Base-by-base conservation (phyloP, 495 filamentous ascomycete species). In the Cetradonia linearis region DNA sequence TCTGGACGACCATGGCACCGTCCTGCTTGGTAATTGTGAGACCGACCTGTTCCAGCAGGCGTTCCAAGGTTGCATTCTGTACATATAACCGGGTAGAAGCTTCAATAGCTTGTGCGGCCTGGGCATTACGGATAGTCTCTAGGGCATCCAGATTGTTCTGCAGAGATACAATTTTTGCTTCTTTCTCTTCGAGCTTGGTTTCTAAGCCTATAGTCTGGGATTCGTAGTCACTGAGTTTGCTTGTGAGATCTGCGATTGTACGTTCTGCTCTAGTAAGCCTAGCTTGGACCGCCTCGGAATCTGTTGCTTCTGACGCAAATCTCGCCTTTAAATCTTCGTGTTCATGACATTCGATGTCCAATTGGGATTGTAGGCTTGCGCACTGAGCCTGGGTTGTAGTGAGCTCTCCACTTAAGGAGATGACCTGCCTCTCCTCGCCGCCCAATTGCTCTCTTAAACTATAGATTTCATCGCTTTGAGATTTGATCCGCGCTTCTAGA, bases 21-120 rank as follows among this genome's bases (percentile, higher is more conserved):
- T 89, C 86, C 60, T 86, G 83, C 30, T 87, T 83, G 16, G 84
- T 82, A 33, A 96, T 74, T 0, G 85, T 82, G 67, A 91, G 94
- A 14, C 92, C 90, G 4, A 97, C 74, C 34, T 86, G 81, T 67
- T 96, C 91, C 1, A 99, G 80, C 48, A 99, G 82, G 38, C 81
- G 80, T 38, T 81, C 81, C 5, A 94, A 72, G 47, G 85, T 83
- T 64, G 89, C 85, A 58, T 91, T 86, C 55, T 93, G 88, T 3
- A 81, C 72, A 61, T 87, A 88, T 8, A 96, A 77, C 31, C 85
- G 80, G 62, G 87, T 85, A 27, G 91, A 92, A 11, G 96, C 74
- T 59, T 96, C 88, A 65, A 89, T 87, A 8, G 87, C 83, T 47
- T 81, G 84, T 36, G 70, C 69, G 33, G 83, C 85, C 30, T 88